Evolutionary conservation across 192 early-diverging fungal genomes (phyloP).

Genomic region (Coemansia sp.): DNA sequence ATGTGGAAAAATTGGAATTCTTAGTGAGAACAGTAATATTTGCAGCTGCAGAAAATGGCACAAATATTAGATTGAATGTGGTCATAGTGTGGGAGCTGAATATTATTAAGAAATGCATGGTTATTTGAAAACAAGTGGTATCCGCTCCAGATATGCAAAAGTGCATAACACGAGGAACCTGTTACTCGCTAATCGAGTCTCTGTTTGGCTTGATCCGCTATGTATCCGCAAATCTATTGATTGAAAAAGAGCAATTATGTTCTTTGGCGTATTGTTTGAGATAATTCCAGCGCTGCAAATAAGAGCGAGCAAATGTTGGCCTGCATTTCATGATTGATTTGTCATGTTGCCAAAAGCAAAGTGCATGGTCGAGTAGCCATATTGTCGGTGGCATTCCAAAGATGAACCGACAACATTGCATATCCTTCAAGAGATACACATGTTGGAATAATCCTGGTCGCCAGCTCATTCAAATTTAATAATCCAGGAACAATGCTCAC

Average conservation of each 20-base stretch:
- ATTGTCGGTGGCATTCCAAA: too few species aligned
- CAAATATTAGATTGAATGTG: neutral
- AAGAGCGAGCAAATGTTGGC: neutral
- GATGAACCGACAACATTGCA: neutral
- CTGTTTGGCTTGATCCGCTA: neutral
- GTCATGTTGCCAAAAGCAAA: neutral
- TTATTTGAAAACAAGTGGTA: neutral
- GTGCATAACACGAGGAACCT: neutral
- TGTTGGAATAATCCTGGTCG: neutral
- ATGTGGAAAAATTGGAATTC: neutral
- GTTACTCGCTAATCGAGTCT: neutral
- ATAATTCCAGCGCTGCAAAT: slow-evolving; percentile 12
- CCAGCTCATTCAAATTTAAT: neutral
- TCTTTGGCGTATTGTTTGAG: slow-evolving; percentile 11
- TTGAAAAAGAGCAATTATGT: neutral
- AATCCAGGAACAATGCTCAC: neutral
- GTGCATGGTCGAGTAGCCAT: neutral
- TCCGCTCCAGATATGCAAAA: neutral
- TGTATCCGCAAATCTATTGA: neutral
- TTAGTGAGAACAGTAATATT: neutral
- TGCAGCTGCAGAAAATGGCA: neutral
- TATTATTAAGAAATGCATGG: neutral
- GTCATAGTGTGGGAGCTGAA: neutral
- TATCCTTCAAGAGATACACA: neutral
- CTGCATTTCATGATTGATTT: neutral